phyloP scores from a whole-genome alignment of 768 basidiomycete species.

The Melanogaster broomeanus region DNA sequence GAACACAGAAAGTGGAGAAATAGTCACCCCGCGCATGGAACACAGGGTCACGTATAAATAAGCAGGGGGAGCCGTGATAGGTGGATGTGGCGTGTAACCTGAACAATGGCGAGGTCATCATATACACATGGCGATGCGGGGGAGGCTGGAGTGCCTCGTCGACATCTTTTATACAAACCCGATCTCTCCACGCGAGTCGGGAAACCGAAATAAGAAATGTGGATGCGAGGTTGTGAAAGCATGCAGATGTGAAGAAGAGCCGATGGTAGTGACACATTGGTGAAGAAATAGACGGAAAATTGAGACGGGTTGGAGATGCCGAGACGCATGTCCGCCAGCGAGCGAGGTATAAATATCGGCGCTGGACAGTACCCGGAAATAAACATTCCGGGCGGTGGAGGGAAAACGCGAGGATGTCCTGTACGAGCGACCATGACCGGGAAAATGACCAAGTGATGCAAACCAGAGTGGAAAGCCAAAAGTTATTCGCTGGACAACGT shows the following conservation, averaged over 20 bases:
- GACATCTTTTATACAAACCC: conserved; percentile 41
- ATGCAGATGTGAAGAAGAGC: conserved; percentile 38
- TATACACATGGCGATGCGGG: conserved; percentile 36
- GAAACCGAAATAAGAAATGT: conserved; percentile 35
- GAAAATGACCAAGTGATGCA: conserved; percentile 29
- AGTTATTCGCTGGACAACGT: conserved; percentile 28
- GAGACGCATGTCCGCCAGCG: conserved; percentile 30
- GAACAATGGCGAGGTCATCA: conserved; percentile 21
- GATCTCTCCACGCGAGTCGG: conserved; percentile 25
- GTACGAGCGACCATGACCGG: conserved; percentile 41
- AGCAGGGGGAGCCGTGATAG: conserved; percentile 27
- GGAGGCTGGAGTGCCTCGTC: conserved; percentile 28
- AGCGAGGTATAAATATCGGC: conserved; percentile 51
- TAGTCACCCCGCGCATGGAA: conserved; percentile 24
- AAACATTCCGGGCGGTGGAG: conserved; percentile 16
- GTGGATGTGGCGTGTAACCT: conserved; percentile 25
- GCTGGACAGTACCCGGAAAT: conserved; percentile 34
- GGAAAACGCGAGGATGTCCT: conserved; percentile 34
- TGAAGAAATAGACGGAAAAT: conserved; percentile 28
- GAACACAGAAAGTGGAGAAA: conserved; percentile 37
- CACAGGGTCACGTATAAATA: conserved; percentile 34
- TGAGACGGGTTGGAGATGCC: conserved; percentile 21
- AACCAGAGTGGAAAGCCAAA: conserved; percentile 30
- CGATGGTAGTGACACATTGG: conserved; percentile 47
- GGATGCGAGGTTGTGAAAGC: conserved; percentile 43